Evolutionary conservation across 164 flowering plant genomes (phyloP).

Genomic region (Chimonanthus salicifolius): DNA sequence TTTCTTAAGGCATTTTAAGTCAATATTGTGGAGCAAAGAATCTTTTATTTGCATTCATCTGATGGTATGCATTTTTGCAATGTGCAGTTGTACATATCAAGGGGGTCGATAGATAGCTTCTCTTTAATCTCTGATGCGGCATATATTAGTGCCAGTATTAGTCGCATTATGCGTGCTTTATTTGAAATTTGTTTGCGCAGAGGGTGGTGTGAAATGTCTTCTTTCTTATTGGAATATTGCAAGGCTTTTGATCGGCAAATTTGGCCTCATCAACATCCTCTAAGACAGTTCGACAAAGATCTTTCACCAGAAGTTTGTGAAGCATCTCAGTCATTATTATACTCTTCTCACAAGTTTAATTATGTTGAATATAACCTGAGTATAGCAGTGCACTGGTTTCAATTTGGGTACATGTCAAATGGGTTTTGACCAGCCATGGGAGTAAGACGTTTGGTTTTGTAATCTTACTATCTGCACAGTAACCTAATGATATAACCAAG

Average conservation of each 20-base stretch:
- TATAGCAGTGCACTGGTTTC: background rate
- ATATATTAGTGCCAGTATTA: slow-evolving; percentile 96
- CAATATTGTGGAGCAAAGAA: background rate
- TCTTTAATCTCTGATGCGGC: slow-evolving; percentile 95
- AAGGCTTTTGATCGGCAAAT: slow-evolving; percentile 96
- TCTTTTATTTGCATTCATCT: background rate
- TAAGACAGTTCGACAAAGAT: slow-evolving; percentile 91
- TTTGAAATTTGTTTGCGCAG: slow-evolving; percentile 96
- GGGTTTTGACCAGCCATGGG: background rate
- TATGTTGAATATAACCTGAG: background rate
- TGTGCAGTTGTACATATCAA: slow-evolving; percentile 88
- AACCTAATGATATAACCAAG: background rate
- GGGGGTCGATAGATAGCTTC: slow-evolving; percentile 77
- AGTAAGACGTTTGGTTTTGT: background rate
- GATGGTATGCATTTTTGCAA: background rate
- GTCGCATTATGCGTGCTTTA: slow-evolving; percentile 94
- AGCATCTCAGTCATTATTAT: slow-evolving; percentile 3
- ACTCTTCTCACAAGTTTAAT: background rate
- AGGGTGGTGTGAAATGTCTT: slow-evolving; percentile 96
- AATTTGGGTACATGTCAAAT: background rate
- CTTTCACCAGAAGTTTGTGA: slow-evolving; percentile 68
- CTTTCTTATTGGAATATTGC: slow-evolving; percentile 89
- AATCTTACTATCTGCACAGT: background rate
- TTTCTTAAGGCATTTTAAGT: background rate
- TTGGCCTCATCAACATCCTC: slow-evolving; percentile 99